Conservation (phyloP, 176 grass and related monocot species). For the Zoysia pacifica region DNA sequence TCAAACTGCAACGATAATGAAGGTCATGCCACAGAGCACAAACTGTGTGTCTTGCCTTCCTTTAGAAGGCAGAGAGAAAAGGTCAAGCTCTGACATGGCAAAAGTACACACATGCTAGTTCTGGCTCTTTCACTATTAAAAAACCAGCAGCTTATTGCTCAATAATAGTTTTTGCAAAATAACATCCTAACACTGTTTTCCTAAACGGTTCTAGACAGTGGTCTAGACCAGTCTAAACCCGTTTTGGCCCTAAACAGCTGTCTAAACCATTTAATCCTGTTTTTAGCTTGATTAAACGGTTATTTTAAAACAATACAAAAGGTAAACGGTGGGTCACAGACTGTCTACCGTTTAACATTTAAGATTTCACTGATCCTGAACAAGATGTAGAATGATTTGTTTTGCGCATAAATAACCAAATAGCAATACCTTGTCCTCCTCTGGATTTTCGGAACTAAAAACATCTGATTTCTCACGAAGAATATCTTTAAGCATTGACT, state of each 20-base stretch:
- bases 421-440: slow-evolving; percentile 80
- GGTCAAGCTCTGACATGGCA: slow-evolving; percentile 13
- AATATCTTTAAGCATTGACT: slow-evolving; percentile 81
- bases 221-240: too few species aligned
- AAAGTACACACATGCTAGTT: neutral
- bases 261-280: too few species aligned
- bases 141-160: too few species aligned
- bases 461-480: slow-evolving; percentile 94
- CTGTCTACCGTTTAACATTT: too few species aligned
- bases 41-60: neutral
- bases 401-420: slow-evolving; percentile 5
- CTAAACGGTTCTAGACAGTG: too few species aligned
- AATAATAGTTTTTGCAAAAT: too few species aligned
- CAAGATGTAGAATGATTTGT: slow-evolving; percentile 14
- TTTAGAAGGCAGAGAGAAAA: slow-evolving; percentile 3
- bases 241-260: too few species aligned
- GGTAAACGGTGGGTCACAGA: too few species aligned
- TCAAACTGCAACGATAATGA: slow-evolving; percentile 48
- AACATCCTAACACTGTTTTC: too few species aligned
- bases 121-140: neutral
- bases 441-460: slow-evolving; percentile 91
- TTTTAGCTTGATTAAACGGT: too few species aligned
- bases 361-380: too few species aligned
- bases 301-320: too few species aligned
- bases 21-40: slow-evolving; percentile 6